A percentile compares a stretch with the other conserved stretches of the same genome.
Evolutionary conservation across 805 yeast genomes (phyloP).

Genomic region (Metschnikowia proteae): DNA sequence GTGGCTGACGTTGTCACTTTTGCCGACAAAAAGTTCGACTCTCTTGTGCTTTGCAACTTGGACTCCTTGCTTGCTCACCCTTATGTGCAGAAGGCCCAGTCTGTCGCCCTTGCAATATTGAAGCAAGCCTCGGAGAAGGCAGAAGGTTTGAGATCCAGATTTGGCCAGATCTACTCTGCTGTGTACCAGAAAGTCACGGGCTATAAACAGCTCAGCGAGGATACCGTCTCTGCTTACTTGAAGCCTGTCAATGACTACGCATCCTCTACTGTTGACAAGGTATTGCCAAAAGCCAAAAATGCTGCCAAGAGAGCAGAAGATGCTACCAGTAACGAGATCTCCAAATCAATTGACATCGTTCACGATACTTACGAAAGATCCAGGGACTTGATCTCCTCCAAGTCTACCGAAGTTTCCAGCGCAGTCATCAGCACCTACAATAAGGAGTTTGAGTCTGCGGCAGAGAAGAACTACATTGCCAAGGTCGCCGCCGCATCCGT

Average conservation of each 20-base stretch:
- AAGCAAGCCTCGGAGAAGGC: constrained; percentile 9
- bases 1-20: constrained; percentile 18
- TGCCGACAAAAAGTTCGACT: constrained; percentile 24
- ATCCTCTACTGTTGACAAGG: constrained; percentile 24
- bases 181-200: constrained; percentile 6
- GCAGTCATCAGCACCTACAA: constrained; percentile 33
- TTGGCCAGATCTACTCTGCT: constrained; percentile 8
- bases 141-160: constrained; percentile 8
- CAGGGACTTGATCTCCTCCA: constrained; percentile 25
- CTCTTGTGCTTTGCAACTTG: constrained; percentile 21
- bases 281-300: constrained; percentile 23
- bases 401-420: constrained; percentile 27
- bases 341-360: constrained; percentile 21
- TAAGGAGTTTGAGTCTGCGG: constrained; percentile 28
- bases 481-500: constrained; percentile 35
- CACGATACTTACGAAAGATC: constrained; percentile 21
- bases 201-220: constrained; percentile 14
- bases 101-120: constrained; percentile 6
- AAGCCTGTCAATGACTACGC: constrained; percentile 28
- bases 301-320: constrained; percentile 13
- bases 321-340: constrained; percentile 18
- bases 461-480: constrained; percentile 25
- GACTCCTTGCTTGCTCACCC: constrained; percentile 19
- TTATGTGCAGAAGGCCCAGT: constrained; percentile 10
- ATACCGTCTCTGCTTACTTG: constrained; percentile 17